Evolutionary conservation across 176 grass and related monocot species (phyloP), one percentile per base, ranked within the genome.

Genomic region (Thalia dealbata): DNA sequence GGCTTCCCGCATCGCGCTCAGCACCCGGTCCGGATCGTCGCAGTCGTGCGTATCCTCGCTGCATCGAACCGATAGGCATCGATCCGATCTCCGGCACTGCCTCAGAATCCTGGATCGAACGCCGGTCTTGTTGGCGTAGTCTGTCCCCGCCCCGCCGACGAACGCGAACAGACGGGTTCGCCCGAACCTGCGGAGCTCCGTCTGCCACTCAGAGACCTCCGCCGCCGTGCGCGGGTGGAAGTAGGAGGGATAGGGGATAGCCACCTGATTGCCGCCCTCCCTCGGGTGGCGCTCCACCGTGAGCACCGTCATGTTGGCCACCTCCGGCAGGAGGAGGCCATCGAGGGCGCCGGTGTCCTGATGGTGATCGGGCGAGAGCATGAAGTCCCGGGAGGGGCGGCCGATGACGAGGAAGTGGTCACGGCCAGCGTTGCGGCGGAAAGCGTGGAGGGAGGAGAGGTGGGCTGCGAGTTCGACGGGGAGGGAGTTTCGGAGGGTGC

Each of bases 11-110:
- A 73, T 73, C 27, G 32, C 71, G 27, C 7, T 50, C 26, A 73
- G 27, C 13, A 73, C 26, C 50, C 25, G 50, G 18, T 73, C 51
- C 28, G 71, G 71, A 13, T 58, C 71, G 71, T 56, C 7, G 52
- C 71, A 73, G 7, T 30, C 7, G 18, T 38, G 51, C 2, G 28
- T 0, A 15, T 18, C 18, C 7, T 24, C 28, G n/a, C 60, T 69
- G 75, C 81, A 84, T 16, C 59, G 12, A 13, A 84, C 35, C 58
- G 42, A 45, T 3, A 84, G 75, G 50, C 76, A 84, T 9, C 61
- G 58, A 41, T 67, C 32, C 35, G 76, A 73, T 10, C 5, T 15
- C 11, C 65, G 21, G 35, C 81, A 84, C 35, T 69, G 75, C 12
- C 29, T 69, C 42, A 73, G 51, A 7, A 79, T 30, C 9, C 29